phyloP scores from a whole-genome alignment of 176 grass and related monocot species.

The Coix lacrymajobi region DNA sequence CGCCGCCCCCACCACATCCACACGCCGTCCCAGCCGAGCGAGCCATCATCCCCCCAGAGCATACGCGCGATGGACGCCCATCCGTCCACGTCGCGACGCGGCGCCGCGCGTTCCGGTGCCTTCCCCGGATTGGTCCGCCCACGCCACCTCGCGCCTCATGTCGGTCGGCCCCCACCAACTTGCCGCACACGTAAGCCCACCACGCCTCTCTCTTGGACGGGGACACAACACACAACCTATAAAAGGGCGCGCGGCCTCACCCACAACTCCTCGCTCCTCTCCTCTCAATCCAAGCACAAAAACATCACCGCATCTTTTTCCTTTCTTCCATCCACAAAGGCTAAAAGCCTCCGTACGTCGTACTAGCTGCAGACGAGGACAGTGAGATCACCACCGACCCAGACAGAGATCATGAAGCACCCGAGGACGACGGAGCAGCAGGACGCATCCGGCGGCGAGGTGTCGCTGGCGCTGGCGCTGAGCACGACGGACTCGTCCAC shows the following conservation, averaged over 20 bases:
- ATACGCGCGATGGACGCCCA: neutral
- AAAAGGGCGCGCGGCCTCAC: neutral
- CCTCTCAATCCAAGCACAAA: neutral
- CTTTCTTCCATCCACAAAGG: too few species aligned
- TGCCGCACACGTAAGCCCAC: conserved; percentile 16
- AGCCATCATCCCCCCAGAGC: too few species aligned
- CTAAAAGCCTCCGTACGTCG: too few species aligned
- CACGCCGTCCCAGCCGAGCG: too few species aligned
- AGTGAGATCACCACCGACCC: neutral
- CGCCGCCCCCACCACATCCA: too few species aligned
- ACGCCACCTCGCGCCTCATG: neutral
- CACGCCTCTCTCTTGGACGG: neutral
- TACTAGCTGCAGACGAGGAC: too few species aligned
- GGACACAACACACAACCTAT: conserved; percentile 2
- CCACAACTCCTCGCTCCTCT: neutral
- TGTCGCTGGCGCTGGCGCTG: conserved; percentile 30
- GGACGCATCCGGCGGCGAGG: neutral
- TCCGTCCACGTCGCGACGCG: conserved; percentile 28
- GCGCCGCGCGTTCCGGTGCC: conserved; percentile 25
- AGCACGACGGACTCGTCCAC: conserved; percentile 16
- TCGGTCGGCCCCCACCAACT: neutral
- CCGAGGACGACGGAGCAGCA: neutral
- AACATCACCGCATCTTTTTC: neutral
- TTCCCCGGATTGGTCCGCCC: neutral
- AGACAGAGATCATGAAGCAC: neutral